Evolutionary conservation across 768 basidiomycete genomes (phyloP), one percentile per base, ranked within the genome.

Genomic region (Tylopilus intermedius): DNA sequence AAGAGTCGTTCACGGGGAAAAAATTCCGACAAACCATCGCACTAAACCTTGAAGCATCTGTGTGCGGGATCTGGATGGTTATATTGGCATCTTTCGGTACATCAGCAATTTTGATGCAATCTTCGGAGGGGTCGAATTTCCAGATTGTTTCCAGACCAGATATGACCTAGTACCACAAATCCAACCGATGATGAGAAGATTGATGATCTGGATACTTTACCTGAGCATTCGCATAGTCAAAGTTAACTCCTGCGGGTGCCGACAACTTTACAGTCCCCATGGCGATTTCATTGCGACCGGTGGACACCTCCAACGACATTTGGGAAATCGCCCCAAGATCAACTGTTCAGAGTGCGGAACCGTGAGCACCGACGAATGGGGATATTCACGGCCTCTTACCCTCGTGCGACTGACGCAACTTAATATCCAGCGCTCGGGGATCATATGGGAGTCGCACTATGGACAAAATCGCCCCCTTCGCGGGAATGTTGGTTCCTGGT

Each of bases 401-500:
- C 46, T 66, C 53, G 38, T 64, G 62, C 4, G 89, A 87, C 54
- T 83, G 84, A 49, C 71, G 74, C 5, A 93, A 69, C 8, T 74
- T 75, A 13, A 89, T 75, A 60, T 88, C 78, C 27, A 94, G 67
- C 1, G 84, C 83, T 24, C 74, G 74, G 4, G 74, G 61, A 63
- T 93, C 84, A 27, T 73, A 73, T 8, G 85, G 83, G 27, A 96
- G 75, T 32, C 76, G 74, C 8, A 94, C 76, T 35, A 86, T 64
- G 13, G 69, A 63, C 4, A 76, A 69, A 22, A 55, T 62, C 9
- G 69, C 67, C 32, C 68, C 69, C 45, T 57, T 68, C 48, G 13
- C 15, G 51, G 55, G 55, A 56, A 60, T 55, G 49, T 35, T 27
- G 35, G 58, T 49, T 8, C 60, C 45, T 26, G 65, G 59, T n/a